Conservation (phyloP, 2,329 filamentous ascomycete species). For the Fusarium gaditjirri region DNA sequence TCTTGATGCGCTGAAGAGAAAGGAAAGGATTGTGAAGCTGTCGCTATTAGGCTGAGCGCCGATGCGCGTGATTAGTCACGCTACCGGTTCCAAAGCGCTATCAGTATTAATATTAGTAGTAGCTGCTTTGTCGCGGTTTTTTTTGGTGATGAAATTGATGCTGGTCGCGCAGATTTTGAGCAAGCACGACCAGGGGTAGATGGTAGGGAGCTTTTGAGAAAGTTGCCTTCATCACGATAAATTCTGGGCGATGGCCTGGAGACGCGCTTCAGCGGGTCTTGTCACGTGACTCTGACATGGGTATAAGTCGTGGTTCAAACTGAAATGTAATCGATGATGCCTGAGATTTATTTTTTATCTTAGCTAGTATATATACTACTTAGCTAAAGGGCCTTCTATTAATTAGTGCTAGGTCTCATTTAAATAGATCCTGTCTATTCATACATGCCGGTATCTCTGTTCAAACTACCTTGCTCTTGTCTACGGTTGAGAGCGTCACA, state of each 20-base stretch:
- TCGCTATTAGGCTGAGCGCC: slow-evolving; percentile 49
- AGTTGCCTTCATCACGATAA: slow-evolving; percentile 48
- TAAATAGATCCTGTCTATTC: background rate
- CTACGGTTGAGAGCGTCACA: too few species aligned
- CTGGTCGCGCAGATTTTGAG: slow-evolving; percentile 45
- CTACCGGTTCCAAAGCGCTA: slow-evolving; percentile 34
- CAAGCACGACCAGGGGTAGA: slow-evolving; percentile 45
- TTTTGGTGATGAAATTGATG: slow-evolving; percentile 38
- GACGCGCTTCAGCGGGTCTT: slow-evolving; percentile 40
- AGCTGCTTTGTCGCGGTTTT: slow-evolving; percentile 1
- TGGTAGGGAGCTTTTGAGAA: slow-evolving; percentile 40
- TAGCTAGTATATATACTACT: background rate
- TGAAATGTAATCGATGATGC: background rate
- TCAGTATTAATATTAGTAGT: slow-evolving; percentile 14
- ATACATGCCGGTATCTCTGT: background rate
- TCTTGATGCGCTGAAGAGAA: slow-evolving; percentile 43
- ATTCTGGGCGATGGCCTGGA: slow-evolving; percentile 45
- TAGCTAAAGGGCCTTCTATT: accelerated
- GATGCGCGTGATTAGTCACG: slow-evolving; percentile 51
- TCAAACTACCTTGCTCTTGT: background rate
- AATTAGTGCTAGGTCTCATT: accelerated
- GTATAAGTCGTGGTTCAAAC: too few species aligned
- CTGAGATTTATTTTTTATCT: background rate
- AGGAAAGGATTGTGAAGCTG: slow-evolving; percentile 38
- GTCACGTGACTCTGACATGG: slow-evolving; percentile 36